Base-by-base conservation (phyloP, 2,329 filamentous ascomycete genomes). In the Clonostachys solani region DNA sequence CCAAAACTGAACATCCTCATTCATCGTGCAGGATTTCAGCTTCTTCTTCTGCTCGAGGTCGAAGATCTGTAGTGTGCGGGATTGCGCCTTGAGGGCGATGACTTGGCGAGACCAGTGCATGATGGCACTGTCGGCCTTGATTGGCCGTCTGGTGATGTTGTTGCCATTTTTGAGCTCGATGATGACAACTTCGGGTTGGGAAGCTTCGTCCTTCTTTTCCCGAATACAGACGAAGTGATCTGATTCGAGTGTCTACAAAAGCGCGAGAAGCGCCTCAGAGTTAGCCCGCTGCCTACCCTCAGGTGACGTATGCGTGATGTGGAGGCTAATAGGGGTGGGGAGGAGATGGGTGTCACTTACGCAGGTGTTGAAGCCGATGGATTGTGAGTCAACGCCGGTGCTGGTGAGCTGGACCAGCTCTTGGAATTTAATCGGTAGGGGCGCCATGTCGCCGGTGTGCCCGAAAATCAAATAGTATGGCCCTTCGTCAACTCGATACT, bases 61-160 rank as follows among this genome's bases (percentile, higher is more conserved):
- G 72, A 99, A 99, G 67, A 99, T 95, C 75, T 99, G 95, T 52
- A 99, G 81, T 56, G 94, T 99, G 65, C 91, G 83, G 54, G 87
- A 87, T 68, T 96, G 90, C 43, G 94, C 92, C 74, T 95, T 96
- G 57, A 99, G 81, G 53, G 95, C 94, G 63, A 99, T 97, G 67
- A 99, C 89, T 69, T 96, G 90, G 67, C 87, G 89, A 59, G 81
- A 86, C 89, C 90, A 96, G 81, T 99, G 94, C 94, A 99, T 97
- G 67, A 99, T 96, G 60, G 95, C 94, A 82, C 92, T 97, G 74
- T 99, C 94, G 63, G 94, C 94, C 78, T 96, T 97, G 77, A 99
- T 99, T 43, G 92, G 90, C 65, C 92, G 84, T 62, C 89, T 87
- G 59, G 90, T 94, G 67, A 96, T 84, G 76, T 94, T 92, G 82